phyloP scores from a whole-genome alignment of 768 basidiomycete species.

The Coprinopsis strossmayeri region DNA sequence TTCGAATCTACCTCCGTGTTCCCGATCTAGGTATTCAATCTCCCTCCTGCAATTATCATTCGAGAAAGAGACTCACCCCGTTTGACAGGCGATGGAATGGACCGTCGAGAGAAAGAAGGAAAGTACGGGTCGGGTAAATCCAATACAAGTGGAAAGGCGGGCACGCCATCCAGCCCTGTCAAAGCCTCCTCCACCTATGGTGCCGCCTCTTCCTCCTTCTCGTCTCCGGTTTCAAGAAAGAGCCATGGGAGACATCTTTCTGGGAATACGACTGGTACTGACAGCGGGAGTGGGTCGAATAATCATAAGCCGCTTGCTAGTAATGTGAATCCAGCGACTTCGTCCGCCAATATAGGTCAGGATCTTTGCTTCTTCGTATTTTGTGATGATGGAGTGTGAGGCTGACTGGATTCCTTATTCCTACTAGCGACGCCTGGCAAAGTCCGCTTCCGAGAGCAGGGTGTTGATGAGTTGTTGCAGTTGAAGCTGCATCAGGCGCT shows the following conservation, averaged over 20 bases:
- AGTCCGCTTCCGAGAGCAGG: constrained; percentile 79
- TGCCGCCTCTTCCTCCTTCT: background rate
- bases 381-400: too few relatives aligned
- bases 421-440: constrained; percentile 25
- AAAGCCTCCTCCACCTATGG: background rate
- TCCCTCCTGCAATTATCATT: background rate
- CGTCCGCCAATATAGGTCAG: too few relatives aligned
- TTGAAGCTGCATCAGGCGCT: constrained; percentile 88
- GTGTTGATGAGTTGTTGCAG: constrained; percentile 92
- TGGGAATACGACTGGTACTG: constrained; percentile 18
- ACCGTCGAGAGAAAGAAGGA: constrained; percentile 34
- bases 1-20: constrained; percentile 63
- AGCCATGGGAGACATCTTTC: constrained; percentile 19
- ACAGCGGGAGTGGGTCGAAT: constrained; percentile 19
- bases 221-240: constrained; percentile 4
- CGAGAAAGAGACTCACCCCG: too few relatives aligned
- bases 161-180: background rate
- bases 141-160: background rate
- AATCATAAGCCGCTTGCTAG: constrained; percentile 9
- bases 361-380: too few relatives aligned
- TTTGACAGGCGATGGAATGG: constrained; percentile 54
- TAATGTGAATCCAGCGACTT: too few relatives aligned
- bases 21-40: constrained; percentile 45
- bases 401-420: too few relatives aligned
- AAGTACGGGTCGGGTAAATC: constrained; percentile 16